Evolutionary conservation across 495 filamentous ascomycete genomes (phyloP), one percentile per base, ranked within the genome.

Genomic region (Cercophora samala): DNA sequence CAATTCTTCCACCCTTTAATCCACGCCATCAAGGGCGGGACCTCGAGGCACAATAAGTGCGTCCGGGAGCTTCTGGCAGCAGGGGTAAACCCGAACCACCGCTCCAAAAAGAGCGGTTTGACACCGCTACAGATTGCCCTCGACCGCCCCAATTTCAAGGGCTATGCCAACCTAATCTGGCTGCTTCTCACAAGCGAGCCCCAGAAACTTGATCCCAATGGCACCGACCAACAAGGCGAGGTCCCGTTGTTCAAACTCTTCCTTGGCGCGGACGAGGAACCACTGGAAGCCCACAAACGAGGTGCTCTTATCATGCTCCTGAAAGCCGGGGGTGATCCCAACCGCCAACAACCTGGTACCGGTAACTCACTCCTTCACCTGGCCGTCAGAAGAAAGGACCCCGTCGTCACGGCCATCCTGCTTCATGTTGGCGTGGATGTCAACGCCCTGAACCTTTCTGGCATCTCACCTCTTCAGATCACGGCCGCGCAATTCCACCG

Each of bases 391-490:
- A 61, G 66, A 32, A 61, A 60, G 54, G 66, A 68, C 22, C 9
- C 23, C 4, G 25, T 58, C n/a, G 58, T 55, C 2, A 61, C 63
- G 3, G 62, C 66, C 26, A 68, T 64, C 60, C 53, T 68, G 19
- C 62, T 68, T 8, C 54, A 68, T 32, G 64, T 56, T 53, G 66
- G 66, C 1, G 66, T 61, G 4, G 54, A 60, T n/a, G 66, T 68
- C 6, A 54, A 54, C 52, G 52, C 52, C 15, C 0, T 54, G 52
- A 54, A 54, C 6, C 15, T 18, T 21, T 18, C 17, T 21, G 51
- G 5, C 15, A 54, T 0, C 51, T 18, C 51, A 21, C 51, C 51
- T 3, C 51, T 54, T 18, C 51, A 54, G 15, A 54, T 54, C 51
- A 54, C 51, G 15, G 51, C 51, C 17, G 3, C 15, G 0, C 51